Conservation (phyloP, 2,329 filamentous ascomycete genomes). For the Pseudocercospora macadamiae region DNA sequence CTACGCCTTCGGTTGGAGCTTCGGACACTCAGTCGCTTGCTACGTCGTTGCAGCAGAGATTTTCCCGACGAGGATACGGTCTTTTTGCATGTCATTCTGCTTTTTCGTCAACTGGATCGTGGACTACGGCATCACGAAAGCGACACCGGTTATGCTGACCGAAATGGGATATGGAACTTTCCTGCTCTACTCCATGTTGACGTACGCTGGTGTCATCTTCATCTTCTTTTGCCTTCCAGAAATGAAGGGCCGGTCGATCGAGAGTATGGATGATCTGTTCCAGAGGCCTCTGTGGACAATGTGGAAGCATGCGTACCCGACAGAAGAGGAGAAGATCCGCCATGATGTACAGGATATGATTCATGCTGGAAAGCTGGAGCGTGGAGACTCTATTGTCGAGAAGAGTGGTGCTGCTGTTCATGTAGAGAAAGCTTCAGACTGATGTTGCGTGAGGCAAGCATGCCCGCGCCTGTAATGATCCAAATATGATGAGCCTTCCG, state of each 20-base stretch:
- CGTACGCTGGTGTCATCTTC: constrained; percentile 25
- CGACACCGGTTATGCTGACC: constrained; percentile 25
- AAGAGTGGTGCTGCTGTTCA: constrained; percentile 9
- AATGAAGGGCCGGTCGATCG: constrained; percentile 26
- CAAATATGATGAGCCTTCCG: too few species aligned
- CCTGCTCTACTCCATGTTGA: constrained; percentile 25
- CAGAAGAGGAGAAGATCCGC: constrained; percentile 26
- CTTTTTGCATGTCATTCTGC: constrained; percentile 28
- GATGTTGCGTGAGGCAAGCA: too few species aligned
- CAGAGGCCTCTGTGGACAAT: constrained; percentile 25
- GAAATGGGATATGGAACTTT: constrained; percentile 26
- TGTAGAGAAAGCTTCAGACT: constrained; percentile 10
- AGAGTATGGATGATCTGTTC: constrained; percentile 30
- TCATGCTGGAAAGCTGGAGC: constrained; percentile 18
- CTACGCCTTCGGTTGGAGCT: constrained; percentile 27
- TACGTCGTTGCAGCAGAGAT: constrained; percentile 28
- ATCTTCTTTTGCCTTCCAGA: constrained; percentile 27
- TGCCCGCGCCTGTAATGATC: too few species aligned
- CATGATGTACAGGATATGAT: constrained; percentile 25
- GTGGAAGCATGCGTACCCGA: constrained; percentile 27
- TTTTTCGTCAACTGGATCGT: constrained; percentile 31
- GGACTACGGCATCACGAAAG: constrained; percentile 26
- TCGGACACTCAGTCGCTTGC: constrained; percentile 25
- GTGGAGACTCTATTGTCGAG: constrained; percentile 9
- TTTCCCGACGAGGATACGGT: constrained; percentile 24